Evolutionary conservation across 768 basidiomycete genomes (phyloP).

Genomic region (Tricholoma terreum): DNA sequence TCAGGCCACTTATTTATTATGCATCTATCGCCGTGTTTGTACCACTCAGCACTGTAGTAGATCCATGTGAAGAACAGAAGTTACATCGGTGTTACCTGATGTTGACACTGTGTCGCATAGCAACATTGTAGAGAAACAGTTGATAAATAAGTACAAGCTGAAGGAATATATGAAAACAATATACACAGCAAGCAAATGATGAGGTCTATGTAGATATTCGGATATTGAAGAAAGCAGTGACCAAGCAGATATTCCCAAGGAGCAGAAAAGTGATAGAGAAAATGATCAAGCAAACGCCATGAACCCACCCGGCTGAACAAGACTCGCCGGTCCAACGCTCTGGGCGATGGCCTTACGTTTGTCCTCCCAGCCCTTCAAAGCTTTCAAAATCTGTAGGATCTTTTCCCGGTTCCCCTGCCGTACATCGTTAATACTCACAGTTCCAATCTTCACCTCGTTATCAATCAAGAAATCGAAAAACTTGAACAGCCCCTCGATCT

Average conservation of each 20-base stretch:
- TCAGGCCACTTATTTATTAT: too few relatives aligned
- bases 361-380: slow-evolving; percentile 79
- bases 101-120: too few relatives aligned
- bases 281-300: slow-evolving; percentile 24
- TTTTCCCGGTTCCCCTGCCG: slow-evolving; percentile 79
- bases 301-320: slow-evolving; percentile 33
- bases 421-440: slow-evolving; percentile 92
- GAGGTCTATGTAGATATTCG: too few relatives aligned
- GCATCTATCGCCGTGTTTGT: too few relatives aligned
- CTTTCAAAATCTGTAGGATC: slow-evolving; percentile 74
- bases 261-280: background rate
- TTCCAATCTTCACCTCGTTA: slow-evolving; percentile 88
- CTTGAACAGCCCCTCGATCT: slow-evolving; percentile 81
- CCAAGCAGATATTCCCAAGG: background rate
- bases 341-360: slow-evolving; percentile 55
- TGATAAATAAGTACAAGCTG: too few relatives aligned
- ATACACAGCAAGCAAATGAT: too few relatives aligned
- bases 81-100: too few relatives aligned
- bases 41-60: too few relatives aligned
- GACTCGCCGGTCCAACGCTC: slow-evolving; percentile 45
- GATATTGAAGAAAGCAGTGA: background rate
- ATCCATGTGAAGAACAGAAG: too few relatives aligned
- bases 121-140: too few relatives aligned
- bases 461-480: slow-evolving; percentile 92
- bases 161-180: too few relatives aligned